Conservation (phyloP, 352 stramenopile genomes). For the Globisporangium camurandrum region DNA sequence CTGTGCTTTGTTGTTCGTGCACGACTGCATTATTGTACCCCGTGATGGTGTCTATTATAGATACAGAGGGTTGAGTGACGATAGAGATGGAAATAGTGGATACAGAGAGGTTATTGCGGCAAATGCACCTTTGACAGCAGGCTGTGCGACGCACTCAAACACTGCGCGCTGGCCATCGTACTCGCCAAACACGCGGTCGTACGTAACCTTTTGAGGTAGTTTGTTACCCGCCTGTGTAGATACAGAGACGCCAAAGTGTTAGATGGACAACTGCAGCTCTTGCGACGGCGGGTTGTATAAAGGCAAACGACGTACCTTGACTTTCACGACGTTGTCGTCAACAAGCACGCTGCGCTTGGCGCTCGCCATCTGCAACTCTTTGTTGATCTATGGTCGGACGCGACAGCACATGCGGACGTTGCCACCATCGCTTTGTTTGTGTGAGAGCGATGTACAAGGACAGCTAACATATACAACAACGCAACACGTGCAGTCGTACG, state of each 20-base stretch:
- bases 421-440: constrained; percentile 14
- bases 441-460: neutral
- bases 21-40: constrained; percentile 94
- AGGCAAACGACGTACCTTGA: constrained; percentile 29
- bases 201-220: constrained; percentile 70
- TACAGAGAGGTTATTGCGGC: neutral
- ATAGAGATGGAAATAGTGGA: neutral
- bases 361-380: constrained; percentile 57
- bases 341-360: constrained; percentile 50
- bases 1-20: constrained; percentile 87
- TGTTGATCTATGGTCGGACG: constrained; percentile 73
- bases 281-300: neutral
- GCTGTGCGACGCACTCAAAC: constrained; percentile 83
- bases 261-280: neutral
- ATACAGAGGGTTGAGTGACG: neutral
- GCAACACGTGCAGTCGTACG: constrained; percentile 1
- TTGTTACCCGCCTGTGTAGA: constrained; percentile 47
- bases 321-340: constrained; percentile 46
- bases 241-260: neutral
- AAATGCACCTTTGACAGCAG: constrained; percentile 79
- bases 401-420: constrained; percentile 82
- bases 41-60: constrained; percentile 71
- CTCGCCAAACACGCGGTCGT: constrained; percentile 86
- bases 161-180: constrained; percentile 76
- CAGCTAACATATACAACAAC: too few species aligned